Evolutionary conservation across 2,329 filamentous ascomycete species (phyloP).

Genomic region (Albifimbria verrucaria): DNA sequence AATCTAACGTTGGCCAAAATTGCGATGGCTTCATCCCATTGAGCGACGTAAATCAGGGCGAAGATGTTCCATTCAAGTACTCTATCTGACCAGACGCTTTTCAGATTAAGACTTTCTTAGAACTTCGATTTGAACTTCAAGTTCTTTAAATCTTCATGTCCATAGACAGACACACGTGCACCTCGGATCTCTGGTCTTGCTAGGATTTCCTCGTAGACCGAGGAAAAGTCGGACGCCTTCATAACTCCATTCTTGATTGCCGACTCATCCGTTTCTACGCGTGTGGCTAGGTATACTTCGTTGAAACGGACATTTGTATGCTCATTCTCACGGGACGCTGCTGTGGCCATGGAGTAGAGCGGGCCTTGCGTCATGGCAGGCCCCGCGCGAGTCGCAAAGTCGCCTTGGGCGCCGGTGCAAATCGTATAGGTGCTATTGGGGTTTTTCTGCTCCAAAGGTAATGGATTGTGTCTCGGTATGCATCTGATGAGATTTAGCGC

Average conservation of each 20-base stretch:
- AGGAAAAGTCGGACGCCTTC: not conserved
- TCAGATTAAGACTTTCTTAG: no score
- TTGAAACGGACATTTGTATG: slow-evolving; percentile 34
- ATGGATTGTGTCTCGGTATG: slow-evolving; percentile 26
- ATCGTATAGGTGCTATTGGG: slow-evolving; percentile 27
- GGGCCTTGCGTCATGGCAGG: slow-evolving; percentile 32
- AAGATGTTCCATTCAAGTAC: no score
- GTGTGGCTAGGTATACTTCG: slow-evolving; percentile 31
- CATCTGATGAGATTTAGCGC: slow-evolving; percentile 13
- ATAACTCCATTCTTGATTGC: not conserved
- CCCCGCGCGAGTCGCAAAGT: slow-evolving; percentile 15
- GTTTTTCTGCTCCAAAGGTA: slow-evolving; percentile 26
- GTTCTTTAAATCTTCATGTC: not conserved
- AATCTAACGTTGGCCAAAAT: no score
- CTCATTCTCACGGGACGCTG: slow-evolving; percentile 23
- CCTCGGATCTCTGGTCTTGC: not conserved
- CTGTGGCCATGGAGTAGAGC: slow-evolving; percentile 28
- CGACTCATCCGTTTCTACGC: slow-evolving; percentile 15
- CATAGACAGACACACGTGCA: not conserved
- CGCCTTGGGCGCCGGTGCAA: slow-evolving; percentile 26
- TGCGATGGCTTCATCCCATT: no score
- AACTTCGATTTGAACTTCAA: not conserved
- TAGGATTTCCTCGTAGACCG: not conserved
- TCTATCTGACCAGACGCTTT: no score
- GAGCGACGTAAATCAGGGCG: no score